phyloP scores from a whole-genome alignment of 805 yeast genomes.

The Lachancea fermentati region DNA sequence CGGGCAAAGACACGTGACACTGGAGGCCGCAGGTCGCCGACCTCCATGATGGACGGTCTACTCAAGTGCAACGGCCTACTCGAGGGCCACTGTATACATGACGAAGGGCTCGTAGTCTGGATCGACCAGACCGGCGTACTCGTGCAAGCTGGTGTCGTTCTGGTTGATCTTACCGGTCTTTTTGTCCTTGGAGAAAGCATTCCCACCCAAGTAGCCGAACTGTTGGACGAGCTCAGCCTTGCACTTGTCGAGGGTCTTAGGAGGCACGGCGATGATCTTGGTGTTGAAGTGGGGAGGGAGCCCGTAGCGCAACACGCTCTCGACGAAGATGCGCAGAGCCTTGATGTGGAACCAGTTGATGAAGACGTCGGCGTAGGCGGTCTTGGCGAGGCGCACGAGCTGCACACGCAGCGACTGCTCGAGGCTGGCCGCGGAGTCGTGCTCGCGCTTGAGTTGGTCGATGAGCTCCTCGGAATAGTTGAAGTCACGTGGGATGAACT shows the following conservation, averaged over 20 bases:
- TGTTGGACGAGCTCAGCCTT: constrained; percentile 65
- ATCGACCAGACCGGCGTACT: constrained; percentile 88
- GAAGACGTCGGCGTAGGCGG: constrained; percentile 85
- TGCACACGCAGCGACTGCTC: constrained; percentile 75
- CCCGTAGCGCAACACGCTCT: constrained; percentile 91
- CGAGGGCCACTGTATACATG: constrained; percentile 45
- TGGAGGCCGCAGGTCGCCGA: no score
- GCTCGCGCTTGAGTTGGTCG: constrained; percentile 71
- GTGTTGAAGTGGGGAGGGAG: constrained; percentile 86
- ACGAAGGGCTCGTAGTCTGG: constrained; percentile 97
- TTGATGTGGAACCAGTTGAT: constrained; percentile 89
- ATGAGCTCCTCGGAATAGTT: constrained; percentile 74
- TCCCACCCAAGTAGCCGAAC: constrained; percentile 89
- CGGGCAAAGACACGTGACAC: no score
- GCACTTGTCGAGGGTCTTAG: constrained; percentile 45
- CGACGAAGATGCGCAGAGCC: constrained; percentile 82
- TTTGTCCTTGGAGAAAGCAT: constrained; percentile 67
- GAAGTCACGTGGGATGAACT: constrained; percentile 91
- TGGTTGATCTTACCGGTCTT: constrained; percentile 49
- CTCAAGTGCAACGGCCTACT: neutral
- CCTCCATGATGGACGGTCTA: no score
- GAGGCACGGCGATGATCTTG: constrained; percentile 42
- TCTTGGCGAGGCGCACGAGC: constrained; percentile 71
- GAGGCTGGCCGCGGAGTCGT: constrained; percentile 62
- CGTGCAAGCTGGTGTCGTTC: constrained; percentile 64